phyloP scores from a whole-genome alignment of 2,329 filamentous ascomycete species.

The Diaporthe vaccinii region DNA sequence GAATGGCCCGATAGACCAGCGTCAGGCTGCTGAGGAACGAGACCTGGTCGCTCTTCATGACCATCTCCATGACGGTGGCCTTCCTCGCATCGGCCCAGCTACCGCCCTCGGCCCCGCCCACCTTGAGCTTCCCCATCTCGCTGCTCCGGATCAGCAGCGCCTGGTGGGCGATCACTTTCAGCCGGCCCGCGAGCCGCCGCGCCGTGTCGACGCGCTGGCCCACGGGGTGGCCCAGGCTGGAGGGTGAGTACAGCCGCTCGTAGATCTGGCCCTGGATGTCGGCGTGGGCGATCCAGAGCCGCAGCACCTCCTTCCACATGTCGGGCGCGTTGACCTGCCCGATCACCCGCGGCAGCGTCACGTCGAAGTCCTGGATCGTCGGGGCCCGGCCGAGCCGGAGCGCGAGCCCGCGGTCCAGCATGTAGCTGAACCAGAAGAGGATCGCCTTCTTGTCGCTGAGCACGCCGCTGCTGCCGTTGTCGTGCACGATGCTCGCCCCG shows the following conservation, averaged over 20 bases:
- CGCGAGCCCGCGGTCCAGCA: constrained; percentile 69
- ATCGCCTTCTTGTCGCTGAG: constrained; percentile 54
- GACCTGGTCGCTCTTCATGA: constrained; percentile 63
- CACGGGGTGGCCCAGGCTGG: constrained; percentile 57
- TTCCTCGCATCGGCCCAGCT: constrained; percentile 49
- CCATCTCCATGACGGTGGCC: constrained; percentile 58
- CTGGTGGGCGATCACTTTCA: constrained; percentile 53
- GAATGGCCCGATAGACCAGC: constrained; percentile 66
- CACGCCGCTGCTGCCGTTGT: constrained; percentile 38
- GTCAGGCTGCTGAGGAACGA: constrained; percentile 63
- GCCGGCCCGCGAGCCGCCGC: constrained; percentile 54
- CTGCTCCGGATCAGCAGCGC: constrained; percentile 53
- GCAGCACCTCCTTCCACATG: constrained; percentile 62
- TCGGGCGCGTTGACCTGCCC: constrained; percentile 47
- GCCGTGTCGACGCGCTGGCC: constrained; percentile 57
- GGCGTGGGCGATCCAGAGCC: constrained; percentile 68
- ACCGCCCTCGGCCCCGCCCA: background rate
- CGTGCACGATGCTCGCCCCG: constrained; percentile 53
- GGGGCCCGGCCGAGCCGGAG: constrained; percentile 71
- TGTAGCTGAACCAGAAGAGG: constrained; percentile 67
- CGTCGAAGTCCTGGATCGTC: constrained; percentile 69
- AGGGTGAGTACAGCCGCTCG: constrained; percentile 66
- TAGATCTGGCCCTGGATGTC: constrained; percentile 72
- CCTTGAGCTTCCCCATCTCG: constrained; percentile 51
- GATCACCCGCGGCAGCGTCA: constrained; percentile 57